Percentiles rank a stretch among this genome's conserved stretches.
These are phyloP conservation scores for Alternaria sp. DNA, from an alignment of 2,329 filamentous ascomycete species.

Conservation along the genomic window DNA sequence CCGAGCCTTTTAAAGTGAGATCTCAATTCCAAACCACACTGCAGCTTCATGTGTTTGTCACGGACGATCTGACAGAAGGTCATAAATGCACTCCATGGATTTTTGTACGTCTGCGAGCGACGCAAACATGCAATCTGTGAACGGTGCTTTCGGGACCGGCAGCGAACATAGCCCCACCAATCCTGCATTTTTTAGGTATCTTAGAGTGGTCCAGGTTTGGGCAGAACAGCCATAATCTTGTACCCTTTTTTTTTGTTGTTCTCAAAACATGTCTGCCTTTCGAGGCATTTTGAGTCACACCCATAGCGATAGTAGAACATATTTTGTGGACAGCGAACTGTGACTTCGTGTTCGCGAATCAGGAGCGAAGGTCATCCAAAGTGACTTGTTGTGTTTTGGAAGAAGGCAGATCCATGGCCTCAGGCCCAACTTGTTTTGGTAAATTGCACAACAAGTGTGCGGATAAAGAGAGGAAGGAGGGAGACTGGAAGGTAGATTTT, in stretches of 20 bases:
- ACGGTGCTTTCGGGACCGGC: not conserved
- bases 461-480: not conserved
- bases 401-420: not conserved
- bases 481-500: not conserved
- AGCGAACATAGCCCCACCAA: not conserved
- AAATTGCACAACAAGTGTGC: not conserved
- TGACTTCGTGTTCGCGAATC: fast-evolving
- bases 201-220: not conserved
- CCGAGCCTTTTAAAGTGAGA: not conserved
- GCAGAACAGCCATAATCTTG: not conserved
- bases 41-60: not conserved
- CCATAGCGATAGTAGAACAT: not conserved
- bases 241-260: not conserved
- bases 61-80: fast-evolving
- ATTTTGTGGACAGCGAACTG: not conserved
- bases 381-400: too few species aligned
- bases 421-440: not conserved
- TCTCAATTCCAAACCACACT: not conserved
- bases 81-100: not conserved
- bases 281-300: too few species aligned
- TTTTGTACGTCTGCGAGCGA: not conserved
- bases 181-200: not conserved
- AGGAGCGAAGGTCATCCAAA: not conserved
- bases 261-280: too few species aligned
- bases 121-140: not conserved